Conservation (phyloP, 2,329 filamentous ascomycete genomes). For the Neoarthrinium moseri region DNA sequence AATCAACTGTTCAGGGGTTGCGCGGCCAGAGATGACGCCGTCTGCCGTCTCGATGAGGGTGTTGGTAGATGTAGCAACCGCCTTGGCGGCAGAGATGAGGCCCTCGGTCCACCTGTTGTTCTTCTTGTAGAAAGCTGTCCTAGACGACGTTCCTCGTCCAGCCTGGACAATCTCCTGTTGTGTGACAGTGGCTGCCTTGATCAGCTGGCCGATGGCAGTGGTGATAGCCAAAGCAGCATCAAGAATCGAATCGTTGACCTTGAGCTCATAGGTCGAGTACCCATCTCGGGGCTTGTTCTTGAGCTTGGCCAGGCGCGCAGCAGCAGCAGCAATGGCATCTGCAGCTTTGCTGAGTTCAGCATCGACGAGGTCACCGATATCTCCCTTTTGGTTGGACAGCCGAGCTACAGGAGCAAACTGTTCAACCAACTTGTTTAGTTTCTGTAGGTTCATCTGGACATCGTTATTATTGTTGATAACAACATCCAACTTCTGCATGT, state of each 20-base stretch:
- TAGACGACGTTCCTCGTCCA: constrained; percentile 81
- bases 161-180: constrained; percentile 97
- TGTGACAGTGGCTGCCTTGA: constrained; percentile 89
- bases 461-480: constrained; percentile 98
- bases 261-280: constrained; percentile 94
- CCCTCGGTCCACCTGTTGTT: constrained; percentile 99
- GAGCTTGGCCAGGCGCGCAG: constrained; percentile 83
- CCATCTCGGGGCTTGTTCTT: constrained; percentile 96
- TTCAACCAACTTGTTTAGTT: constrained; percentile 90
- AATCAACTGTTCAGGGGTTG: constrained; percentile 94
- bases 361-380: constrained; percentile 91
- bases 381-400: constrained; percentile 73
- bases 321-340: constrained; percentile 90
- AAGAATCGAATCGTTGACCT: constrained; percentile 92
- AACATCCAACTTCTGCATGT: constrained; percentile 90
- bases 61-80: constrained; percentile 90
- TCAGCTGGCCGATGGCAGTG: constrained; percentile 87
- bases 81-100: constrained; percentile 94
- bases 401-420: constrained; percentile 85
- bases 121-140: constrained; percentile 98
- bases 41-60: constrained; percentile 97
- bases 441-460: constrained; percentile 90
- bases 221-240: constrained; percentile 92
- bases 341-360: constrained; percentile 89
- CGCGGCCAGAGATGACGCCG: constrained; percentile 86